Evolutionary conservation across 805 yeast genomes (phyloP).

Genomic region (Schwanniomyces polymorphus): DNA sequence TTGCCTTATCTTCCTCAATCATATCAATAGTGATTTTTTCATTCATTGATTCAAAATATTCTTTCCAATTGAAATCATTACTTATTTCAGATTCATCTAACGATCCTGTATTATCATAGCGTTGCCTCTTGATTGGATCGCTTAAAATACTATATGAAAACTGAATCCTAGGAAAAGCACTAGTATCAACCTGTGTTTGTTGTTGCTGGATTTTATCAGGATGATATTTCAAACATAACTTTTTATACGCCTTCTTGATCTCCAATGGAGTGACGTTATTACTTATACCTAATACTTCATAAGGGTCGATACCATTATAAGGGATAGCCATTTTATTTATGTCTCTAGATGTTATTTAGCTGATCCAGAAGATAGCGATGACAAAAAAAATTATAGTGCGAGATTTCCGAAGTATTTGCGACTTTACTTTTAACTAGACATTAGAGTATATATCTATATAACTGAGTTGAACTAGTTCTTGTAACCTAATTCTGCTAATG

Average conservation of each 20-base stretch:
- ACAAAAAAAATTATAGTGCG: not conserved
- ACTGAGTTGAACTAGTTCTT: not conserved
- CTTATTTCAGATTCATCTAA: slow-evolving; percentile 40
- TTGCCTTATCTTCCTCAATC: slow-evolving; percentile 66
- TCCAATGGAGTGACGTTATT: slow-evolving; percentile 46
- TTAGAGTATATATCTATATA: not conserved
- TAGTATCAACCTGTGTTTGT: slow-evolving; percentile 15
- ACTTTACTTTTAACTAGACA: not conserved
- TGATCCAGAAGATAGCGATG: not conserved
- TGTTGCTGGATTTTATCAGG: slow-evolving; percentile 63
- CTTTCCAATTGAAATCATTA: slow-evolving; percentile 57
- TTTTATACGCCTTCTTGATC: slow-evolving; percentile 68
- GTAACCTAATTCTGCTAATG: slow-evolving; percentile 20
- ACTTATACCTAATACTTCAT: slow-evolving; percentile 48
- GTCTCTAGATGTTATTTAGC: not conserved
- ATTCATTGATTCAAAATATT: slow-evolving; percentile 48
- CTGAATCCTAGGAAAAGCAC: slow-evolving; percentile 64
- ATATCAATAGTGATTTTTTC: slow-evolving; percentile 58
- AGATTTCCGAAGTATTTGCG: not conserved
- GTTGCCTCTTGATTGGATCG: slow-evolving; percentile 53
- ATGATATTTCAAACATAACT: slow-evolving; percentile 61
- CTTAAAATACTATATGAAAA: slow-evolving; percentile 70
- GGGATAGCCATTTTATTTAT: slow-evolving; percentile 31
- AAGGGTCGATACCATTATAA: slow-evolving; percentile 62
- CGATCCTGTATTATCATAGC: slow-evolving; percentile 73